phyloP scores from a whole-genome alignment of 2,329 filamentous ascomycete genomes.

The Colletotrichum agaves region DNA sequence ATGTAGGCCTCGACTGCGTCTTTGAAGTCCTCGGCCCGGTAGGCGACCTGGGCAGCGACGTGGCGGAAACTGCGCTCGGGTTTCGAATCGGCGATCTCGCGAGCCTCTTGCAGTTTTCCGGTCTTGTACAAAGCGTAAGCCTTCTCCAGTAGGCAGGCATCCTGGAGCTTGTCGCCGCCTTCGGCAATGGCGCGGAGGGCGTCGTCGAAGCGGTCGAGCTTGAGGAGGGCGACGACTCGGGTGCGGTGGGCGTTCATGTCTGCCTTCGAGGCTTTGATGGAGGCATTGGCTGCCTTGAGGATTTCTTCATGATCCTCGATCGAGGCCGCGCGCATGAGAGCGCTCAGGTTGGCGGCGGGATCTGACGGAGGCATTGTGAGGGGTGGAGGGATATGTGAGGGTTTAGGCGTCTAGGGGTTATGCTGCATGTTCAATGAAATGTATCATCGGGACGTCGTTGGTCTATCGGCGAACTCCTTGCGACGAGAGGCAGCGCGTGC shows the following conservation, averaged over 20 bases:
- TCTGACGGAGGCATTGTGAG: slow-evolving; percentile 53
- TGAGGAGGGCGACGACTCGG: slow-evolving; percentile 79
- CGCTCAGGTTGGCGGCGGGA: slow-evolving; percentile 61
- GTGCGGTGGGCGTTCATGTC: slow-evolving; percentile 73
- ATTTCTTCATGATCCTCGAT: slow-evolving; percentile 80
- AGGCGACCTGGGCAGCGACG: slow-evolving; percentile 74
- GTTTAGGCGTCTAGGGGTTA: background rate
- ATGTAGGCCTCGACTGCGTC: slow-evolving; percentile 73
- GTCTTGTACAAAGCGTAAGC: slow-evolving; percentile 88
- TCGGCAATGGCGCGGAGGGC: slow-evolving; percentile 76
- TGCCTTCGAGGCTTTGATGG: slow-evolving; percentile 69
- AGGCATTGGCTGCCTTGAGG: slow-evolving; percentile 71
- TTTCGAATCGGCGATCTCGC: slow-evolving; percentile 48
- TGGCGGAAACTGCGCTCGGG: slow-evolving; percentile 57
- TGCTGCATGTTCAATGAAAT: slow-evolving; percentile 13
- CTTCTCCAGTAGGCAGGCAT: slow-evolving; percentile 73
- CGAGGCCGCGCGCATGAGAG: slow-evolving; percentile 63
- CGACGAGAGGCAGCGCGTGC: background rate
- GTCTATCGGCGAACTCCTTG: background rate
- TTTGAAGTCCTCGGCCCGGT: slow-evolving; percentile 79
- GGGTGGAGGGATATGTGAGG: slow-evolving; percentile 1
- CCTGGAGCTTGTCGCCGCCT: slow-evolving; percentile 69
- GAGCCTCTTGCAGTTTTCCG: slow-evolving; percentile 74
- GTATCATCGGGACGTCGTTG: background rate
- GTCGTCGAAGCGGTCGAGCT: slow-evolving; percentile 85